Conservation (phyloP, 2,329 filamentous ascomycete species). For the Coniochaeta sp. region DNA sequence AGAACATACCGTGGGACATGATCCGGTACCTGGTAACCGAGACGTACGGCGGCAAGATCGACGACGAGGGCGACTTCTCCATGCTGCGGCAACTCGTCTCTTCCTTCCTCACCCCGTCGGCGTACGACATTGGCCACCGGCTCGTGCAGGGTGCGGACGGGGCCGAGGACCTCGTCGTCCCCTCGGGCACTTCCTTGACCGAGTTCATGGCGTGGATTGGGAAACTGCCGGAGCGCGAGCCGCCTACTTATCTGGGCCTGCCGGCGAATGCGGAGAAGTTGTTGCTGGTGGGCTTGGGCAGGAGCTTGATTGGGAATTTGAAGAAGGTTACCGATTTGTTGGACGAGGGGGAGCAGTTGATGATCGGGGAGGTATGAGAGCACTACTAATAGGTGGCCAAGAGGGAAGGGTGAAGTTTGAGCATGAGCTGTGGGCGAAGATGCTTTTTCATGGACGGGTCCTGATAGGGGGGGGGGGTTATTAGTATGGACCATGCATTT, state of each 20-base stretch:
- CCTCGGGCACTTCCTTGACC: slow-evolving; percentile 70
- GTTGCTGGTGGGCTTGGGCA: slow-evolving; percentile 79
- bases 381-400: too few species aligned
- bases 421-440: too few species aligned
- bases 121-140: slow-evolving; percentile 89
- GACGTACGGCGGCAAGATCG: slow-evolving; percentile 97
- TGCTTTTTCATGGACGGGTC: too few species aligned
- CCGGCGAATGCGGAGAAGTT: slow-evolving; percentile 96
- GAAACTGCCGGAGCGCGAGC: slow-evolving; percentile 85
- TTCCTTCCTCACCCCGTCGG: slow-evolving; percentile 73
- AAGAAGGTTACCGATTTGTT: slow-evolving; percentile 79
- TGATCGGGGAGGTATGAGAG: slow-evolving; percentile 41
- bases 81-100: slow-evolving; percentile 68
- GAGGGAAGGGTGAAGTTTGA: not conserved
- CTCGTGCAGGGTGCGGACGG: slow-evolving; percentile 64
- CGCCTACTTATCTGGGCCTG: slow-evolving; percentile 87
- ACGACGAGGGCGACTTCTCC: slow-evolving; percentile 78
- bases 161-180: slow-evolving; percentile 58
- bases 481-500: too few species aligned
- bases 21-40: slow-evolving; percentile 84
- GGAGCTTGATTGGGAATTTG: slow-evolving; percentile 76
- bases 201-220: slow-evolving; percentile 93
- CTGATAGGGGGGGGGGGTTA: too few species aligned
- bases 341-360: slow-evolving; percentile 89
- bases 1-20: slow-evolving; percentile 95